These are phyloP conservation scores for Claviceps sorghi DNA, from an alignment of 2,329 filamentous ascomycete species.

Conservation along the genomic window DNA sequence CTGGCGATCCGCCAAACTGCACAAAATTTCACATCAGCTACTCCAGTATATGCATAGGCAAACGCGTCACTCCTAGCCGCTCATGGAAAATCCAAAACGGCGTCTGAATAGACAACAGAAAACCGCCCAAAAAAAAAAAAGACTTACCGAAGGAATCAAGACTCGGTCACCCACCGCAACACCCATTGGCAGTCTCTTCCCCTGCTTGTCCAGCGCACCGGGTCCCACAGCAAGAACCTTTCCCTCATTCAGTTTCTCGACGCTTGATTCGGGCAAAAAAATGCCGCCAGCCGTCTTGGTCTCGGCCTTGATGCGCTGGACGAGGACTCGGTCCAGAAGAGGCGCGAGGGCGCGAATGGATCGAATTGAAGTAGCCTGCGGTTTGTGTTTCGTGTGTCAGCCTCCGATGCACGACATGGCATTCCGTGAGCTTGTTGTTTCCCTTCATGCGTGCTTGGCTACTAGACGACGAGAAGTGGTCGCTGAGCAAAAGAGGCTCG, in stretches of 20 bases:
- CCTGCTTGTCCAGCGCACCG: conserved; percentile 73
- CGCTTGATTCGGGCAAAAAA: conserved; percentile 90
- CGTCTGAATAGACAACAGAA: not conserved
- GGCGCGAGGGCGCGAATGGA: conserved; percentile 90
- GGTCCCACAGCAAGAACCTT: conserved; percentile 92
- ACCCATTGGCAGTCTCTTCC: conserved; percentile 73
- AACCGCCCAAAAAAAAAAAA: not conserved
- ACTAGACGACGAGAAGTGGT: not conserved
- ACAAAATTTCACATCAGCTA: not conserved
- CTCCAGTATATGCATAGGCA: not conserved
- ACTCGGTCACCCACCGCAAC: conserved; percentile 80
- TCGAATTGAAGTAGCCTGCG: conserved; percentile 61
- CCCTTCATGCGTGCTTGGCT: not conserved
- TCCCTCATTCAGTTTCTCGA: conserved; percentile 97
- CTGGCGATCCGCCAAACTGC: conserved; percentile 80
- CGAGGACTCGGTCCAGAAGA: conserved; percentile 93
- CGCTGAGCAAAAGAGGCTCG: not conserved
- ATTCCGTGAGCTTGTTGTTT: too few relatives aligned
- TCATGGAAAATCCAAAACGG: not conserved
- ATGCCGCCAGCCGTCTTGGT: conserved; percentile 92
- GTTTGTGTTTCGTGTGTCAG: not conserved
- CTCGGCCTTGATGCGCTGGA: conserved; percentile 96
- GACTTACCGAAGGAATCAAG: conserved; percentile 77
- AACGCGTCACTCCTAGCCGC: not conserved
- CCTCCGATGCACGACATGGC: too few relatives aligned